Percentiles rank a stretch among this genome's conserved stretches.
These are phyloP conservation scores for Fagus sylvatica DNA, from an alignment of 306 rosid genomes.

Conservation along the genomic window DNA sequence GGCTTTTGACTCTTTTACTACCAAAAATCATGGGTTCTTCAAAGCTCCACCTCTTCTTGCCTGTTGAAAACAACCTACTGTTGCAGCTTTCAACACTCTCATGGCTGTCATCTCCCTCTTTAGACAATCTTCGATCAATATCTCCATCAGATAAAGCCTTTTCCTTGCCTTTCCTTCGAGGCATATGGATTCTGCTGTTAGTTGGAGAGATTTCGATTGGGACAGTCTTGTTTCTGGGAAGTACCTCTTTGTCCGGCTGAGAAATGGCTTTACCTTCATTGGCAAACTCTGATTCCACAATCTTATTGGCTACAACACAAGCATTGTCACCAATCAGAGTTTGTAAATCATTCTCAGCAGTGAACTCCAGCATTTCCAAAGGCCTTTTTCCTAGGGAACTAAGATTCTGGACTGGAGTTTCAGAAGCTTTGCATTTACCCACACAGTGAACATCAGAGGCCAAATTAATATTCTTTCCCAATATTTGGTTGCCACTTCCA, in stretches of 20 bases:
- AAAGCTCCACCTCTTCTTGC: conserved; percentile 55
- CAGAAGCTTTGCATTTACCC: conserved; percentile 27
- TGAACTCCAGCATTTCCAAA: conserved; percentile 44
- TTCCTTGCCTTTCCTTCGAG: conserved; percentile 56
- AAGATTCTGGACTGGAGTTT: conserved; percentile 25
- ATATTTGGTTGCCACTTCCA: conserved; percentile 27
- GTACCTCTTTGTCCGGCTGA: conserved; percentile 30
- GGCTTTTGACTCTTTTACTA: conserved; percentile 49
- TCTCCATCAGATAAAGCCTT: conserved; percentile 51
- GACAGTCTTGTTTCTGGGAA: conserved; percentile 23
- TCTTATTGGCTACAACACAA: conserved; percentile 28
- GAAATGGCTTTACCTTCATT: conserved; percentile 23
- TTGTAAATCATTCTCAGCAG: conserved; percentile 57
- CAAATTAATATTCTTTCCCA: conserved; percentile 28
- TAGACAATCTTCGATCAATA: conserved; percentile 38
- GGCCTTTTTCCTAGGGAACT: conserved; percentile 31
- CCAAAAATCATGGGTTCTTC: conserved; percentile 53
- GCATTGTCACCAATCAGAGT: conserved; percentile 28
- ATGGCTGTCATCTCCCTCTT: conserved; percentile 44
- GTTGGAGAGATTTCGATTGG: conserved; percentile 44
- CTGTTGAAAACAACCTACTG: conserved; percentile 36
- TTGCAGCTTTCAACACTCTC: conserved; percentile 66
- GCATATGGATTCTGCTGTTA: conserved; percentile 35
- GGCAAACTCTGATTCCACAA: conserved; percentile 25
- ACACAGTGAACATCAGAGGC: conserved; percentile 18